Evolutionary conservation across 1,139 yeast species (phyloP).

Genomic region (Pichia sp.): DNA sequence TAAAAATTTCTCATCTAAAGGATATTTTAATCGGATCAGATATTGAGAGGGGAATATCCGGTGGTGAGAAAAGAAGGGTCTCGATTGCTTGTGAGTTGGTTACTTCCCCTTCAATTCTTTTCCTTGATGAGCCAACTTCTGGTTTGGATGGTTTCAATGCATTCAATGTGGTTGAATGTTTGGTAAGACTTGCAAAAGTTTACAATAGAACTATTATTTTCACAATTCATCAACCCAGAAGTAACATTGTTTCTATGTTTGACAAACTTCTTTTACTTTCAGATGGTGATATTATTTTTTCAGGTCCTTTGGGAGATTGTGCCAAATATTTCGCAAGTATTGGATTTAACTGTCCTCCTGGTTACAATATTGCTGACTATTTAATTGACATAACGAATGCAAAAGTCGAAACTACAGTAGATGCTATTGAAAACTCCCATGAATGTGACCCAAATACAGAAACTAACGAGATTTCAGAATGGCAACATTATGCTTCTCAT

Average conservation of each 20-base stretch:
- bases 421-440: constrained; percentile 31
- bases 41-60: constrained; percentile 86
- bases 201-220: constrained; percentile 82
- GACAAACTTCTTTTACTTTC: constrained; percentile 76
- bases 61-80: constrained; percentile 86
- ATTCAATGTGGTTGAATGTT: constrained; percentile 76
- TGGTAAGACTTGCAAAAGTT: constrained; percentile 71
- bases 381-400: constrained; percentile 83
- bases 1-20: constrained; percentile 73
- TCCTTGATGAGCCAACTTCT: constrained; percentile 87
- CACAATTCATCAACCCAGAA: constrained; percentile 97
- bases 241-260: constrained; percentile 86
- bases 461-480: constrained; percentile 64
- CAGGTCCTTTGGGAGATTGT: constrained; percentile 71
- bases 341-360: constrained; percentile 80
- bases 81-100: constrained; percentile 87
- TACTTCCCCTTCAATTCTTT: constrained; percentile 73
- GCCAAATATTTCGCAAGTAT: constrained; percentile 65
- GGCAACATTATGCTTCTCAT: constrained; percentile 88
- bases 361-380: constrained; percentile 90
- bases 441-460: constrained; percentile 33
- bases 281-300: constrained; percentile 77
- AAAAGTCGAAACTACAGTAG: constrained; percentile 28
- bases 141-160: constrained; percentile 95
- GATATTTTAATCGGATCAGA: constrained; percentile 87